These are phyloP conservation scores for Cryoendolithus antarcticus DNA, from an alignment of 2,329 filamentous ascomycete genomes.

Conservation along the genomic window DNA sequence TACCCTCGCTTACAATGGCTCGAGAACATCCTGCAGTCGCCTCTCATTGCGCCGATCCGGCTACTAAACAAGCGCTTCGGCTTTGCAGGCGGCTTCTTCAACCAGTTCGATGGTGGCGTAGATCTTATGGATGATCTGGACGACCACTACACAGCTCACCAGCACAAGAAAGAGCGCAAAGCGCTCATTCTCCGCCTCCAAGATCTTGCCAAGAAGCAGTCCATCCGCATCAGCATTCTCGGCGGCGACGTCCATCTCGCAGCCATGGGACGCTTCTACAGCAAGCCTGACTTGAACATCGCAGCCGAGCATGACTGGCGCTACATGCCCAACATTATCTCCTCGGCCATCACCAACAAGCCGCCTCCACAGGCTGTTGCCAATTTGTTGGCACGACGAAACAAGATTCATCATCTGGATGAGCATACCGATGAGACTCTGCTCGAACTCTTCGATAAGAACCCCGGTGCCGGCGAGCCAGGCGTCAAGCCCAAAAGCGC, in stretches of 20 bases:
- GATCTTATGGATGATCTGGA: conserved; percentile 54
- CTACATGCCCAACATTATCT: conserved; percentile 54
- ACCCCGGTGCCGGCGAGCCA: conserved; percentile 33
- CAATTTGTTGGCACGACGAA: conserved; percentile 49
- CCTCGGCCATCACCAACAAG: conserved; percentile 56
- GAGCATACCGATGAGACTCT: conserved; percentile 52
- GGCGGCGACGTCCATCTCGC: conserved; percentile 54
- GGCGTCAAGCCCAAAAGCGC: conserved; percentile 50
- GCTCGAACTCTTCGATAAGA: conserved; percentile 49
- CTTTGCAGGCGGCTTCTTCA: conserved; percentile 74
- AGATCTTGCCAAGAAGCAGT: conserved; percentile 41
- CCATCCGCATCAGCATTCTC: conserved; percentile 48
- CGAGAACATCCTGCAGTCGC: conserved; percentile 80
- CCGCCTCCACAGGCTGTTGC: conserved; percentile 52
- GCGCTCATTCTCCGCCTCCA: conserved; percentile 57
- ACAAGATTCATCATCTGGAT: conserved; percentile 55
- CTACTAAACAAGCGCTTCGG: conserved; percentile 86
- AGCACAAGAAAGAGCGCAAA: conserved; percentile 80
- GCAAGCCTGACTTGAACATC: conserved; percentile 44
- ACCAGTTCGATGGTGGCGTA: conserved; percentile 73
- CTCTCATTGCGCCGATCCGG: conserved; percentile 76
- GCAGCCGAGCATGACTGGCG: conserved; percentile 46
- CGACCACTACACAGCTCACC: conserved; percentile 73
- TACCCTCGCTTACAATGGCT: conserved; percentile 79
- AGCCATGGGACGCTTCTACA: conserved; percentile 53